These are phyloP conservation scores for Talaromyces sp. DNA, from an alignment of 2,329 filamentous ascomycete species.

Conservation along the genomic window DNA sequence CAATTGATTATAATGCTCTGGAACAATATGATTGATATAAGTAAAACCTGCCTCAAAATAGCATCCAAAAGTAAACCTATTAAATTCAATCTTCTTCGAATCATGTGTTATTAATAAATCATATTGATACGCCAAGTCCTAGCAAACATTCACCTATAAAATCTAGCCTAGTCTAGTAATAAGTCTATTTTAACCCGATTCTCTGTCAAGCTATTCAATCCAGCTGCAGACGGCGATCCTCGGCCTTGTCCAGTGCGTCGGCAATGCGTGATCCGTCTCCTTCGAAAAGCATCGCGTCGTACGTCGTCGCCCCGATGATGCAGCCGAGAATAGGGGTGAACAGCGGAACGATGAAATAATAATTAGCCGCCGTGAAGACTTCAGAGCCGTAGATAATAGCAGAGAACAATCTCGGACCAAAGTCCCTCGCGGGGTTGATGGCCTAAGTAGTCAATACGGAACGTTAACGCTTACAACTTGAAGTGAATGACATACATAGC, in stretches of 20 bases:
- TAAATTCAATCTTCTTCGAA: too few relatives aligned
- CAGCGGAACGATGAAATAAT: constrained; percentile 24
- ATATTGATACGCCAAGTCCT: too few relatives aligned
- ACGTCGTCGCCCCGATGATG: constrained; percentile 20
- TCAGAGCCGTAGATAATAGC: constrained; percentile 24
- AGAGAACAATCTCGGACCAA: constrained; percentile 25
- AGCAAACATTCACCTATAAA: too few relatives aligned
- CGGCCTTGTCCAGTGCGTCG: constrained; percentile 19
- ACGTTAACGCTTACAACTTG: too few relatives aligned
- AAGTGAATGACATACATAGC: constrained; percentile 21
- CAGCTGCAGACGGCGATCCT: constrained; percentile 6
- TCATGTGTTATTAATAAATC: too few relatives aligned
- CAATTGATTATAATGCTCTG: too few relatives aligned
- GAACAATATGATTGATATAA: too few relatives aligned
- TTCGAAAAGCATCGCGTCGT: constrained; percentile 22
- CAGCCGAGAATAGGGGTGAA: constrained; percentile 23
- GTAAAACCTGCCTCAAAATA: too few relatives aligned
- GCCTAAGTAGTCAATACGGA: constrained; percentile 13
- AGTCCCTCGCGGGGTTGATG: constrained; percentile 25
- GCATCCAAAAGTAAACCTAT: too few relatives aligned
- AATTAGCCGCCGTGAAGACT: constrained; percentile 21
- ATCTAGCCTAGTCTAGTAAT: too few relatives aligned
- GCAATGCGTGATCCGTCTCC: constrained; percentile 26
- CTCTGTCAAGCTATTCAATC: too few relatives aligned
- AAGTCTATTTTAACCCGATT: too few relatives aligned